Evolutionary conservation across 306 rosid species (phyloP).

Genomic region (Ceratonia siliqua): DNA sequence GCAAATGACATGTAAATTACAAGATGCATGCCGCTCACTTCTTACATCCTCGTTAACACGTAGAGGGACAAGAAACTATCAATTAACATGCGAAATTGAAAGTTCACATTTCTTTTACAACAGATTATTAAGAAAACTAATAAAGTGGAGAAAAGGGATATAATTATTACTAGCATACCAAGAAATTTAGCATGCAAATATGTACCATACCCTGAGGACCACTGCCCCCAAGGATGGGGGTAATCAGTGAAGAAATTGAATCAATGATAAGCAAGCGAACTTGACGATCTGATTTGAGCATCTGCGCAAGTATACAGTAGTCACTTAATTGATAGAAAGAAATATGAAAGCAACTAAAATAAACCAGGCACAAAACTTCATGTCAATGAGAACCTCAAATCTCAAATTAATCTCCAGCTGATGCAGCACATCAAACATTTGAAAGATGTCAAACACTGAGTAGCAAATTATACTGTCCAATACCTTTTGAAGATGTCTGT

Average conservation of each 20-base stretch:
- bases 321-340: constrained; percentile 30
- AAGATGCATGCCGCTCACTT: neutral
- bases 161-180: constrained; percentile 14
- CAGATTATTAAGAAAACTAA: constrained; percentile 6
- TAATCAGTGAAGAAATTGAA: constrained; percentile 78
- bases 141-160: neutral
- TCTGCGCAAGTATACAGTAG: constrained; percentile 41
- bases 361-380: constrained; percentile 25
- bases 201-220: constrained; percentile 72
- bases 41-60: constrained; percentile 15
- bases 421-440: constrained; percentile 75
- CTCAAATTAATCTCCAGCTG: constrained; percentile 60
- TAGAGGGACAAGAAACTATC: neutral
- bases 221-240: constrained; percentile 82
- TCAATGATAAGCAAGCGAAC: constrained; percentile 77
- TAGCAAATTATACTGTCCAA: constrained; percentile 71
- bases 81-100: constrained; percentile 4
- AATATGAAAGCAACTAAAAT: constrained; percentile 15
- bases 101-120: constrained; percentile 18
- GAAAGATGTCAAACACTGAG: constrained; percentile 74
- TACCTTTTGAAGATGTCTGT: constrained; percentile 47
- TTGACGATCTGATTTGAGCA: constrained; percentile 45
- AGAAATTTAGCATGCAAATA: constrained; percentile 33
- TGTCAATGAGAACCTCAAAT: constrained; percentile 60
- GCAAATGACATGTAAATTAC: constrained; percentile 1